phyloP scores from a whole-genome alignment of 1,284 basidiomycete species.

The Austropuccinia psidii region DNA sequence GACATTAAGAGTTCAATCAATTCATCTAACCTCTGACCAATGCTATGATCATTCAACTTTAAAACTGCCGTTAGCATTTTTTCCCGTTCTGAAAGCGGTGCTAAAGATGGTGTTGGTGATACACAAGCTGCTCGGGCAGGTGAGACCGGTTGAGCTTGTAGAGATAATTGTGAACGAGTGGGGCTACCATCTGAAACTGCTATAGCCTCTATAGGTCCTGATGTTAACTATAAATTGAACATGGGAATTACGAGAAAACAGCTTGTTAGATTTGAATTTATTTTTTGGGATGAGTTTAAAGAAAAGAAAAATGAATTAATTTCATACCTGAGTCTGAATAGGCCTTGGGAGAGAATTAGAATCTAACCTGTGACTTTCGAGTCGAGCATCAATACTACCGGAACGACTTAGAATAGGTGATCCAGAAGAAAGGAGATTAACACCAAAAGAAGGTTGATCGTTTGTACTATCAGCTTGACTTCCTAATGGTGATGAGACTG shows the following conservation, averaged over 20 bases:
- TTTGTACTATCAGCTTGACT: not conserved
- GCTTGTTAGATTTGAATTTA: too few species aligned
- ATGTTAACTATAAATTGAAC: too few species aligned
- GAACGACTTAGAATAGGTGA: not conserved
- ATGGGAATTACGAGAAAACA: too few species aligned
- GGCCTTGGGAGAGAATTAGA: too few species aligned
- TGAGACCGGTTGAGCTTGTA: conserved; percentile 11
- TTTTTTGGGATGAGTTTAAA: too few species aligned
- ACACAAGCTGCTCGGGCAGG: conserved; percentile 34
- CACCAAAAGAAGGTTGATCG: not conserved
- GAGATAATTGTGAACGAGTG: not conserved
- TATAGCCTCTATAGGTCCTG: too few species aligned
- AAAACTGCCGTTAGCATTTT: conserved; percentile 62
- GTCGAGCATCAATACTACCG: not conserved
- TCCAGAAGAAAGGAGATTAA: not conserved
- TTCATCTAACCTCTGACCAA: conserved; percentile 54
- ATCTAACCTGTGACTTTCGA: not conserved
- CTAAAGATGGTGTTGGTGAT: conserved; percentile 39
- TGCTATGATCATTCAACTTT: conserved; percentile 50
- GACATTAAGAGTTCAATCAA: conserved; percentile 71
- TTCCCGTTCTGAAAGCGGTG: conserved; percentile 63
- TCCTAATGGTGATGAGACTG: not conserved
- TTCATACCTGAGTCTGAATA: too few species aligned
- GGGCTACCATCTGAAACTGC: too few species aligned
- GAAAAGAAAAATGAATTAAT: too few species aligned